These are phyloP conservation scores for Phytophthora tentaculata DNA, from an alignment of 352 stramenopile genomes.

Conservation along the genomic window DNA sequence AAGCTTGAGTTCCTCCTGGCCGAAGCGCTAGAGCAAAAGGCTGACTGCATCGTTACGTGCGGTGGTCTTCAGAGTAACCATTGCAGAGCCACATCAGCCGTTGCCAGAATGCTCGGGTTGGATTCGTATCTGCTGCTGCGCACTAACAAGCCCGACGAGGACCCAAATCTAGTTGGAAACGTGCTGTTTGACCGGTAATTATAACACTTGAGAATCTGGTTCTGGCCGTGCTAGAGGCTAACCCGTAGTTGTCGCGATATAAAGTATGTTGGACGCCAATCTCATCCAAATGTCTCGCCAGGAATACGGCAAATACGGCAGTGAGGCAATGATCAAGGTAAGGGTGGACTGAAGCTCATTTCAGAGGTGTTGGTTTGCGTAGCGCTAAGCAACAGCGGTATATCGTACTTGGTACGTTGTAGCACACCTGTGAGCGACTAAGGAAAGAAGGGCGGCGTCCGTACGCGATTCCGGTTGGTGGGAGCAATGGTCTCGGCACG, in stretches of 20 bases:
- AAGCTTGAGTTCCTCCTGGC: slow-evolving; percentile 96
- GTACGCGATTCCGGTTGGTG: slow-evolving; percentile 87
- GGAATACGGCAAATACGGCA: slow-evolving; percentile 82
- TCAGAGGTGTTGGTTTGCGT: background rate
- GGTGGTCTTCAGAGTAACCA: slow-evolving; percentile 95
- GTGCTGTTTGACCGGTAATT: slow-evolving; percentile 79
- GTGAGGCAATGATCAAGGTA: slow-evolving; percentile 85
- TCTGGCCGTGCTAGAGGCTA: background rate
- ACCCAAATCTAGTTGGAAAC: slow-evolving; percentile 76
- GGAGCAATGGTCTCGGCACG: slow-evolving; percentile 92
- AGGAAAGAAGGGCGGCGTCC: slow-evolving; percentile 58
- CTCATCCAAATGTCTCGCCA: slow-evolving; percentile 84
- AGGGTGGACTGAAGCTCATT: background rate
- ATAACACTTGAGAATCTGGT: background rate
- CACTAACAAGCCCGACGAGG: slow-evolving; percentile 74
- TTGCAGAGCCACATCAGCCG: slow-evolving; percentile 87
- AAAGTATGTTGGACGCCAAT: slow-evolving; percentile 72
- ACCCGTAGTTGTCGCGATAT: slow-evolving; percentile 7
- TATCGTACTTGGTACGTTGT: background rate
- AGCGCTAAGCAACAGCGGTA: background rate
- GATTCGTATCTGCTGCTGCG: slow-evolving; percentile 93
- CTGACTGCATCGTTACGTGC: slow-evolving; percentile 92
- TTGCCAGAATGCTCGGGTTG: slow-evolving; percentile 90
- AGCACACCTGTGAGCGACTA: slow-evolving; percentile 74
- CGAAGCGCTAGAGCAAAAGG: slow-evolving; percentile 86